phyloP scores from a whole-genome alignment of 129 eudicot species.

The Logfia minima region DNA sequence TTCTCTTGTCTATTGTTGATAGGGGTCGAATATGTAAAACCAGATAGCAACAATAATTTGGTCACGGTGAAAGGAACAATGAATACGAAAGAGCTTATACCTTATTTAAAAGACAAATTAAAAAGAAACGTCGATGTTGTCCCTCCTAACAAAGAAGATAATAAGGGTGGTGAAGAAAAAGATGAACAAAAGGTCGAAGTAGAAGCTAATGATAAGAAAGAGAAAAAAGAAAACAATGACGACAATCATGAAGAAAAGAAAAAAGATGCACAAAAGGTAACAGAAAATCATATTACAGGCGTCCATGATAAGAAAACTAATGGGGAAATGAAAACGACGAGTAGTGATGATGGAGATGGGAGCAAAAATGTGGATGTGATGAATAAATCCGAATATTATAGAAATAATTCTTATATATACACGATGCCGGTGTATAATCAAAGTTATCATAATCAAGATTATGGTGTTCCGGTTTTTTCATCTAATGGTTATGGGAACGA shows the following conservation, averaged over 20 bases:
- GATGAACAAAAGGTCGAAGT: slow-evolving; percentile 28
- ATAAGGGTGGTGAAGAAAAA: slow-evolving; percentile 33
- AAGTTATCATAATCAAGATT: slow-evolving; percentile 50
- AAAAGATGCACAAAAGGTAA: slow-evolving; percentile 19
- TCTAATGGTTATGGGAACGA: slow-evolving; percentile 38
- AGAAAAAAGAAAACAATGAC: slow-evolving; percentile 17
- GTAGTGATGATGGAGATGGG: slow-evolving; percentile 24
- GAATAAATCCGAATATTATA: slow-evolving; percentile 51
- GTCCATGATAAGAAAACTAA: slow-evolving; percentile 25
- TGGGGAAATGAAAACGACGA: slow-evolving; percentile 9
- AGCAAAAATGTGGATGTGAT: slow-evolving; percentile 37
- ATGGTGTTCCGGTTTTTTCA: slow-evolving; percentile 29
- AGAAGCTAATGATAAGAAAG: slow-evolving; percentile 27
- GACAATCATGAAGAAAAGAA: slow-evolving; percentile 27
- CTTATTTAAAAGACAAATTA: slow-evolving; percentile 58
- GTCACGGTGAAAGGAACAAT: slow-evolving; percentile 80
- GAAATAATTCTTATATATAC: slow-evolving; percentile 39
- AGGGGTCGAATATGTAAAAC: slow-evolving; percentile 63
- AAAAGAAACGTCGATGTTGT: slow-evolving; percentile 64
- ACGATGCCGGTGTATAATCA: slow-evolving; percentile 52
- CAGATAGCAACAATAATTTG: slow-evolving; percentile 52
- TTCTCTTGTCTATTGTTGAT: not conserved
- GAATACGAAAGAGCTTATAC: slow-evolving; percentile 61
- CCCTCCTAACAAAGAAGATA: slow-evolving; percentile 55
- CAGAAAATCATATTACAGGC: slow-evolving; percentile 8